Percentiles rank a stretch among this genome's conserved stretches.
Conservation (phyloP, 2,329 filamentous ascomycete genomes). For the Westerdykella aurantiaca region DNA sequence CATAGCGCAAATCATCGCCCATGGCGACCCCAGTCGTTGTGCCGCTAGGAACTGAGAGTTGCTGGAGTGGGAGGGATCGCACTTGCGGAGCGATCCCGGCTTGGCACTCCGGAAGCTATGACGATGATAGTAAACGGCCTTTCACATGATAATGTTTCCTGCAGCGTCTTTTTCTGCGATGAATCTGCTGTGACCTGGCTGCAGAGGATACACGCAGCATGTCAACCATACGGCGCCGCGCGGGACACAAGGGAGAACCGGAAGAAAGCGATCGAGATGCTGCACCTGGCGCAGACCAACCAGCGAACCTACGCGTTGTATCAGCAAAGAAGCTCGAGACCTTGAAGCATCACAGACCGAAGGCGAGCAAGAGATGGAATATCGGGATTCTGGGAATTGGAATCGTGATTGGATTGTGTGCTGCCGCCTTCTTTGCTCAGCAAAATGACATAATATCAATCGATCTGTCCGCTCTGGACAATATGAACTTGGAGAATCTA, state of each 20-base stretch:
- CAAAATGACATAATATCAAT: slow-evolving; percentile 71
- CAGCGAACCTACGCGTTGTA: slow-evolving; percentile 48
- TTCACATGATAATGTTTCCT: background rate
- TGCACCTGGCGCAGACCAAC: slow-evolving; percentile 27
- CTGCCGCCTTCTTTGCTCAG: slow-evolving; percentile 83
- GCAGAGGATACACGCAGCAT: slow-evolving; percentile 12
- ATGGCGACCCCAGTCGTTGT: slow-evolving; percentile 5
- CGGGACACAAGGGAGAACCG: slow-evolving; percentile 19
- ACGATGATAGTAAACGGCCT: background rate
- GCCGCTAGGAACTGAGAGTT: background rate
- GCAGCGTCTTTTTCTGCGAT: too few species aligned
- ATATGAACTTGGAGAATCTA: slow-evolving; percentile 74
- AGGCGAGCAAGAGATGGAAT: slow-evolving; percentile 60
- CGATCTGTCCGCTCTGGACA: slow-evolving; percentile 65
- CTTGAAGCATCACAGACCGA: slow-evolving; percentile 40
- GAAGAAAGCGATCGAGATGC: slow-evolving; percentile 25
- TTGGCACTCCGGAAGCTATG: background rate
- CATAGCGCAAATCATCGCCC: slow-evolving; percentile 47
- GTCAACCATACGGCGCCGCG: slow-evolving; percentile 36
- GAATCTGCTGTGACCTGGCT: too few species aligned
- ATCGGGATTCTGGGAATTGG: slow-evolving; percentile 82
- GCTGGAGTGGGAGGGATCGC: background rate
- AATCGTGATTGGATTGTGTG: slow-evolving; percentile 81
- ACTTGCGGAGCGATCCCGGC: background rate
- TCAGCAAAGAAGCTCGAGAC: slow-evolving; percentile 47